A percentile compares a stretch with the other conserved stretches of the same genome.
phyloP scores from a whole-genome alignment of 441 rosid genomes.

The Jatropha podagrica region DNA sequence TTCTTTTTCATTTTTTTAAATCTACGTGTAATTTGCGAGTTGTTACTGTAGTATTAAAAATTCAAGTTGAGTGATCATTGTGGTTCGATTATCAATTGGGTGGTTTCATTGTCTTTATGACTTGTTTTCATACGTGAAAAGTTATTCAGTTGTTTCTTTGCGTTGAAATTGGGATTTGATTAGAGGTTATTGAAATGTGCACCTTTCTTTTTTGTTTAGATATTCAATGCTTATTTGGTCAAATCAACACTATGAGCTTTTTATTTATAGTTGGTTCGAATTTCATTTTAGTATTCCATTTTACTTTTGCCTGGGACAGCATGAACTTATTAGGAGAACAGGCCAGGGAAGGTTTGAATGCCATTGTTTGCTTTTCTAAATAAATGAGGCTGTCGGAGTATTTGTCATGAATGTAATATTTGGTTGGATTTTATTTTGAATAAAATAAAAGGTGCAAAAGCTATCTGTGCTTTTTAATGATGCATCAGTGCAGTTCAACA shows the following conservation, averaged over 20 bases:
- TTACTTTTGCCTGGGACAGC: conserved; percentile 2
- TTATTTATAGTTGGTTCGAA: background rate
- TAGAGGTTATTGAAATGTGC: conserved; percentile 10
- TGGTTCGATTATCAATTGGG: background rate
- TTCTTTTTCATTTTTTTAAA: background rate
- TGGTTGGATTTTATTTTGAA: too few species aligned
- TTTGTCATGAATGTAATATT: background rate
- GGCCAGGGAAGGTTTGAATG: background rate
- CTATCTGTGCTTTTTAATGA: background rate
- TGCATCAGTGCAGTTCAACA: background rate
- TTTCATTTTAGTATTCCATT: background rate
- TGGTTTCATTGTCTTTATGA: background rate
- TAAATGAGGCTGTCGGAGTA: too few species aligned
- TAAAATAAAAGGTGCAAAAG: too few species aligned
- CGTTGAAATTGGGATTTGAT: background rate
- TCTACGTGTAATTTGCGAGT: background rate
- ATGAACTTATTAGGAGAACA: background rate
- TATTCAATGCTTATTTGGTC: conserved; percentile 4
- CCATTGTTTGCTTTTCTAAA: background rate
- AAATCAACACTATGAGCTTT: background rate
- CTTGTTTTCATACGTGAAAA: background rate
- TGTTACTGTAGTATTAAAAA: background rate
- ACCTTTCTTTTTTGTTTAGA: background rate
- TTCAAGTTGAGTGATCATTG: background rate
- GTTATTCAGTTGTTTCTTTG: background rate